Base-by-base conservation (phyloP, 2,329 filamentous ascomycete species). In the Ophiostoma sp. region DNA sequence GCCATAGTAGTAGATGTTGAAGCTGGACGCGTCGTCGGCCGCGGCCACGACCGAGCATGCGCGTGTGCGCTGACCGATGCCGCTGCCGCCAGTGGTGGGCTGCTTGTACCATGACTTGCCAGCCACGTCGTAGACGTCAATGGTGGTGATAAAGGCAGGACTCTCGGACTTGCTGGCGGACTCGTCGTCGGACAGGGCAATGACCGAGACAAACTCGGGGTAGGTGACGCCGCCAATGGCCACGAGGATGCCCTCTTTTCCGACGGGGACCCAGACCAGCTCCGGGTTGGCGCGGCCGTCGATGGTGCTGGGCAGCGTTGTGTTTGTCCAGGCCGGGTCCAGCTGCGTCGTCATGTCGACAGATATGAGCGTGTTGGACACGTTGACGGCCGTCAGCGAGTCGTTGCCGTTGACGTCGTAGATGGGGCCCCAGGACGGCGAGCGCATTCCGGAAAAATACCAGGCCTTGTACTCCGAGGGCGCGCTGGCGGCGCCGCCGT, bases 1-100 rank as follows among this genome's bases (percentile, higher is more conserved):
- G 20, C 91, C 92, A 75, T 93, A 95, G 80, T 92, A 92, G 81
- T 94, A 94, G 67, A 96, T 89, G 76, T 94, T 93, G 78, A 90
- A 91, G 71, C 89, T 93, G 13, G 90, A 91, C 44, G 83, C 83
- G 76, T 93, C 91, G 64, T 87, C 82, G 17, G 91, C 89, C 0
- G 87, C 82, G n/a, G 87, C 90, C 1, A 92, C 87, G 0, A 93
- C 89, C 3, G 91, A 89, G 76, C 92, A 95, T 76, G 90, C 83
- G 83, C 90, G 77, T 79, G 90, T 76, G 79, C 85, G 77, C 80
- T 87, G 76, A 15, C 82, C 80, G 1, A 69, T n/a, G 0, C 87
- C 86, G 0, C 85, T 86, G 0, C 83, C 82, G 65, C 90, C 90
- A 1, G 84, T 85, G 0, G 90, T 92, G 31, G 87, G 81, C 79